Evolutionary conservation across 2,329 filamentous ascomycete species (phyloP), one percentile per base, ranked within the genome.

Genomic region (Colletotrichum simmondsii): DNA sequence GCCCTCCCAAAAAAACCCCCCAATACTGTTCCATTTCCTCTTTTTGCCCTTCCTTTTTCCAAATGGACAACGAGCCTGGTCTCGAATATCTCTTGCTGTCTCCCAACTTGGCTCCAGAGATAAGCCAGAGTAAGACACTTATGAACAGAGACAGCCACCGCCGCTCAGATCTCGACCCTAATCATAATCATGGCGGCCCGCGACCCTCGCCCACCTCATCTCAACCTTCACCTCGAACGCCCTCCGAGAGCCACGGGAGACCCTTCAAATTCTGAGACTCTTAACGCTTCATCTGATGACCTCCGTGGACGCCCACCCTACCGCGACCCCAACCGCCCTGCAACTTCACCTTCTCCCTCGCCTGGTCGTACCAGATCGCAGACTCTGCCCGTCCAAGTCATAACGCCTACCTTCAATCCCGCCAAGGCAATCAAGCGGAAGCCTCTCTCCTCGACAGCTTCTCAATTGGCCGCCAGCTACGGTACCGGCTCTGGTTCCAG

Each of bases 381-480:
- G 62, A 75, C 74, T 37, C 64, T 74, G 62, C 68, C 72, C 12
- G 68, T 68, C 10, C 49, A 63, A 64, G 68, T 68, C 10, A 37
- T 66, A 53, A 68, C 66, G 46, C 67, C 63, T 35, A 68, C 67
- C 24, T 64, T 68, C 58, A 65, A 71, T 54, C 42, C 37, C 60
- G 53, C 71, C 61, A 62, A 68, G 63, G 65, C 73, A 24, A 88
- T 92, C 81, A 88, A 87, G 79, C 87, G 91, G 74, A 92, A 92
- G 82, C 90, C 91, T 67, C 79, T 92, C 73, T 91, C 90, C 56
- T 83, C 85, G 8, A 87, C 87, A 37, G 88, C 88, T 61, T 89
- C 88, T 52, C 84, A 86, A 72, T 78, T 88, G 75, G 87, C 85
- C 64, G 84, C 85, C 42, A 82, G 86, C 73, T 88, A 85, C 80